A percentile compares a stretch with the other conserved stretches of the same genome.
phyloP scores from a whole-genome alignment of 1,139 yeast species.

The Protomyces pachydermus region DNA sequence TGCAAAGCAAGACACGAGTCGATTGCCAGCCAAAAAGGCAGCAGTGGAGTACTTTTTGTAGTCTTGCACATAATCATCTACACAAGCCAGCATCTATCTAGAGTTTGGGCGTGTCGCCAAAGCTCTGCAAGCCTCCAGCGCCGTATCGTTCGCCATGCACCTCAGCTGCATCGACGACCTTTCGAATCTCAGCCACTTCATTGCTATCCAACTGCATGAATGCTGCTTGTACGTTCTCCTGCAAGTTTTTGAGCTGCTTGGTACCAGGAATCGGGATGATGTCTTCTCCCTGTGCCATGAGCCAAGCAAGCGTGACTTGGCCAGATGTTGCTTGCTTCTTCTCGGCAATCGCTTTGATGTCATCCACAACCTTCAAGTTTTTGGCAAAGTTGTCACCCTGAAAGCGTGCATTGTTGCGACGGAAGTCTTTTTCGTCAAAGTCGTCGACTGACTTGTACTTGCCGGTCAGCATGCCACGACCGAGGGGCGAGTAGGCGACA shows the following conservation, averaged over 20 bases:
- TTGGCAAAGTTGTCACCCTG: constrained; percentile 51
- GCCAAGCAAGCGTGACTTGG: constrained; percentile 71
- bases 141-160: constrained; percentile 31
- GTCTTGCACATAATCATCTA: neutral
- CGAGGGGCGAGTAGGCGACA: constrained; percentile 49
- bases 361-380: constrained; percentile 50
- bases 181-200: constrained; percentile 29
- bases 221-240: constrained; percentile 39
- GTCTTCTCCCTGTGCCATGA: constrained; percentile 48
- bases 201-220: constrained; percentile 26
- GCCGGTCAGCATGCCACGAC: constrained; percentile 76
- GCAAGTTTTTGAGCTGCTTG: constrained; percentile 53
- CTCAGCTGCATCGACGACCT: constrained; percentile 29
- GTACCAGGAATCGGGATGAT: constrained; percentile 73
- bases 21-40: constrained; percentile 64
- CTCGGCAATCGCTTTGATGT: constrained; percentile 47
- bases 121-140: neutral
- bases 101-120: neutral
- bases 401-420: constrained; percentile 48
- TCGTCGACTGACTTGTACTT: constrained; percentile 46
- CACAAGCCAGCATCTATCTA: neutral
- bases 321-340: constrained; percentile 52
- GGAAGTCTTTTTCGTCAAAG: constrained; percentile 53
- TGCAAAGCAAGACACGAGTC: constrained; percentile 53
- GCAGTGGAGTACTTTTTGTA: constrained; percentile 63